Evolutionary conservation across 257 asterid species (phyloP), one percentile per base, ranked within the genome.

Genomic region (Agastache rugosa): DNA sequence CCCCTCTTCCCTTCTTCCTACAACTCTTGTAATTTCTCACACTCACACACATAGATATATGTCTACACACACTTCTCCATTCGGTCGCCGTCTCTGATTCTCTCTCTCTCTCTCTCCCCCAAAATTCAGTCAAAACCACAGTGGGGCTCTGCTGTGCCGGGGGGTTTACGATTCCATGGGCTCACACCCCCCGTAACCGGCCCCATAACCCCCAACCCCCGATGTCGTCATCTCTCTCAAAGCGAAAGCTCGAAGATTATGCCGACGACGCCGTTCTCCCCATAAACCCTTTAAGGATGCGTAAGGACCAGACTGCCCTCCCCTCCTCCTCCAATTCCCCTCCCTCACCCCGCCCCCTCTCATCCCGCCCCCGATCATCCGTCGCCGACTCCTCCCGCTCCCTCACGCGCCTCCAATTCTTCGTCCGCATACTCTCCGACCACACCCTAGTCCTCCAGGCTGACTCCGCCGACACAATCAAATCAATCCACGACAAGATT

Each of bases 181-280:
- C 80, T 44, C 77, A 16, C 50, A 37, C 69, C 81, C 81, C 55
- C 88, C 76, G 72, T 79, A 68, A 64, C 63, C 63, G 37, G 63
- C 76, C 79, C 82, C 69, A 54, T 2, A 39, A 10, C 17, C 59
- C 55, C 67, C 42, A 41, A 15, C 25, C 82, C 56, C 35, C 79
- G 79, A 84, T 84, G 88, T 83, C 87, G 77, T 80, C 87, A 27
- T 78, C 87, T 51, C 83, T 75, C 61, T 74, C 87, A 14, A 93
- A 93, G 83, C 95, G 97, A 42, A 93, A 91, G 76, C 87, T 87
- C 48, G 97, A 93, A 22, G 97, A 90, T 66, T 85, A 58, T 51
- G 78, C 89, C 64, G 87, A 78, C 77, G 86, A 84, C 51, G 77
- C 44, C 60, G 20, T 67, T 53, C 14, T 34, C 63, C 75, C 79